Base-by-base conservation (phyloP, 2,329 filamentous ascomycete species). In the Ploettnerulaceae sp. region DNA sequence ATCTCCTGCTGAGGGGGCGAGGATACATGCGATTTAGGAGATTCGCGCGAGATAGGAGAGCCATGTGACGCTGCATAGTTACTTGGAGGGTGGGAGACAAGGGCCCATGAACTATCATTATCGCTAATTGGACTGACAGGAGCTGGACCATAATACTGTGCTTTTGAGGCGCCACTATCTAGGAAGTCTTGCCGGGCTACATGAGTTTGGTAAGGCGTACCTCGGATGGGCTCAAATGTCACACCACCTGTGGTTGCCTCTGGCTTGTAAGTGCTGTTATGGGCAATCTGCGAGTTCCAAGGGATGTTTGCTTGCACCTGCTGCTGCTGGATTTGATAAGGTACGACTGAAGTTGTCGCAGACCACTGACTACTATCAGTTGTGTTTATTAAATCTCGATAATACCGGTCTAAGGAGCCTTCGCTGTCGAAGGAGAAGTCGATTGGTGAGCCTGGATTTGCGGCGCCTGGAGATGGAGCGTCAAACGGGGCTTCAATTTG, bases 131-230 rank as follows among this genome's bases (percentile, higher is more conserved):
- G 53, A 35, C 51, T 56, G 4, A 37, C 36, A 22, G 46, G 29
- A 20, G 55, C 55, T 17, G 25, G 44, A 14, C 36, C 5, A 79
- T 50, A 35, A 20, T 47, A 29, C 6, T 41, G 29, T 15, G 37
- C 46, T 6, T 31, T 48, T n/a, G 26, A 36, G 28, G 35, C 42
- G 7, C 17, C 15, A 34, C 37, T 45, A 15, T 51, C 73, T n/a
- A 95, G 70, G 70, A 96, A 95, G 28, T 78, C 74, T 65, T 89
- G 75, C 46, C 83, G 81, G 55, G 84, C 74, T 41, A 82, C 79
- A 61, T 83, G 75, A 52, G 79, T 73, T 22, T 77, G 68, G 61
- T 86, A 86, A 46, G 78, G 68, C 26, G 80, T 74, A 14, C 71
- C 74, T 7, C 43, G 37, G 7, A 77, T 75, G 11, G 79, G 73